Evolutionary conservation across 2,329 filamentous ascomycete species (phyloP).

Genomic region (Cercospora sp.): DNA sequence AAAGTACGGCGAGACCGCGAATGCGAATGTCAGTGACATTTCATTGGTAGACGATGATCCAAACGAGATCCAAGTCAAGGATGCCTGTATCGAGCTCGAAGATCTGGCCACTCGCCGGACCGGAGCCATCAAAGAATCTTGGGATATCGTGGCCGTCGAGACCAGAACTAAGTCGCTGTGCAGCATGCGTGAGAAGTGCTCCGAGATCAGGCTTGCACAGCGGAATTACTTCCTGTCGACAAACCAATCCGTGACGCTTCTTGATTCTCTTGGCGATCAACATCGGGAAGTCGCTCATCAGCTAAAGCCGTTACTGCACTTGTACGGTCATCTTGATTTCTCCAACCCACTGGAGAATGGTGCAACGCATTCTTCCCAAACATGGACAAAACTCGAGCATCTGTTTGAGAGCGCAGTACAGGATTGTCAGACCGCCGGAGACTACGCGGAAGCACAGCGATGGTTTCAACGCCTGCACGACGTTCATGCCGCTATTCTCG

Average conservation of each 20-base stretch:
- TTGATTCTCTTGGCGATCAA: background rate
- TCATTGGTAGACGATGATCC: background rate
- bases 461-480: slow-evolving; percentile 44
- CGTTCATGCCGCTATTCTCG: slow-evolving; percentile 16
- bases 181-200: slow-evolving; percentile 17
- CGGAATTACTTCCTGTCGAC: background rate
- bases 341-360: background rate
- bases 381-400: slow-evolving; percentile 17
- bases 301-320: slow-evolving; percentile 15
- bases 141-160: slow-evolving; percentile 19
- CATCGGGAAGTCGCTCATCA: background rate
- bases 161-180: background rate
- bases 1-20: background rate
- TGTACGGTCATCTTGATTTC: background rate
- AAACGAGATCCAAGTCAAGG: slow-evolving; percentile 12
- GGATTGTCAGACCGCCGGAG: slow-evolving; percentile 74
- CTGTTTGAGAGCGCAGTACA: slow-evolving; percentile 74
- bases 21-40: background rate
- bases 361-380: background rate
- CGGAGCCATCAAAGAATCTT: slow-evolving; percentile 15
- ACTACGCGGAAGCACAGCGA: slow-evolving; percentile 79
- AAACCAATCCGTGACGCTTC: background rate
- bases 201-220: background rate
- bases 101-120: slow-evolving; percentile 18
- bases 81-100: slow-evolving; percentile 27